These are phyloP conservation scores for Penicillium simplicissimum DNA, from an alignment of 495 filamentous ascomycete species.

Conservation along the genomic window DNA sequence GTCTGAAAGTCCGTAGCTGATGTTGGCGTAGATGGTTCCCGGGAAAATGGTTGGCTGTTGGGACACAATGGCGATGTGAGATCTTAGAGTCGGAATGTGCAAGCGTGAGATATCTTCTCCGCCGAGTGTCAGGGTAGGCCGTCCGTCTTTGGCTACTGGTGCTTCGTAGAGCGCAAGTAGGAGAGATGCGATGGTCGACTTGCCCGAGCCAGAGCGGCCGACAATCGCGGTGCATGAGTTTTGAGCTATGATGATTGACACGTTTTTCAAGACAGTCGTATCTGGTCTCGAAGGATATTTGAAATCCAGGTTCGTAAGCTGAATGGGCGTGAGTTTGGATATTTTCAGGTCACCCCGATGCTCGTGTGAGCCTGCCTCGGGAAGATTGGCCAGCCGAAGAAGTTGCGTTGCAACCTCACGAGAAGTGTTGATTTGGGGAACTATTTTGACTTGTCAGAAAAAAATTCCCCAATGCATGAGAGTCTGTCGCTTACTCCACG, in stretches of 20 bases:
- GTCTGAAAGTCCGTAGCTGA: conserved; percentile 68
- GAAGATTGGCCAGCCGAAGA: conserved; percentile 67
- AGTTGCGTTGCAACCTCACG: conserved; percentile 71
- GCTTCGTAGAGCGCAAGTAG: conserved; percentile 66
- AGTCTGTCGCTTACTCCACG: conserved; percentile 50
- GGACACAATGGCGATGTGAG: conserved; percentile 71
- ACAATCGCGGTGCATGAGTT: conserved; percentile 74
- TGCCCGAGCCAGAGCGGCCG: conserved; percentile 82
- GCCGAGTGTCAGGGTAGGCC: conserved; percentile 55
- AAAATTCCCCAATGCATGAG: background rate
- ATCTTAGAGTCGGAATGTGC: conserved; percentile 64
- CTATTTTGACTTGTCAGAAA: conserved; percentile 26
- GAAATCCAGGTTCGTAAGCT: conserved; percentile 61
- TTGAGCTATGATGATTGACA: conserved; percentile 60
- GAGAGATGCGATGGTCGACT: conserved; percentile 80
- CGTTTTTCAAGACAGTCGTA: conserved; percentile 53
- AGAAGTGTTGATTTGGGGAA: conserved; percentile 78
- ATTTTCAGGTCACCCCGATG: conserved; percentile 47
- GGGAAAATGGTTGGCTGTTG: conserved; percentile 81
- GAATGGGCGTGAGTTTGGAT: conserved; percentile 58
- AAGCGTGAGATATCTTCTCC: conserved; percentile 54
- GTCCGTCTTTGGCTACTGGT: conserved; percentile 22
- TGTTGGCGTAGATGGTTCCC: conserved; percentile 70
- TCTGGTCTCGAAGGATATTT: conserved; percentile 63
- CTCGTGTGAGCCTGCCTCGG: conserved; percentile 58